Evolutionary conservation across 768 basidiomycete genomes (phyloP), one percentile per base, ranked within the genome.

Genomic region (Boletus sp.): DNA sequence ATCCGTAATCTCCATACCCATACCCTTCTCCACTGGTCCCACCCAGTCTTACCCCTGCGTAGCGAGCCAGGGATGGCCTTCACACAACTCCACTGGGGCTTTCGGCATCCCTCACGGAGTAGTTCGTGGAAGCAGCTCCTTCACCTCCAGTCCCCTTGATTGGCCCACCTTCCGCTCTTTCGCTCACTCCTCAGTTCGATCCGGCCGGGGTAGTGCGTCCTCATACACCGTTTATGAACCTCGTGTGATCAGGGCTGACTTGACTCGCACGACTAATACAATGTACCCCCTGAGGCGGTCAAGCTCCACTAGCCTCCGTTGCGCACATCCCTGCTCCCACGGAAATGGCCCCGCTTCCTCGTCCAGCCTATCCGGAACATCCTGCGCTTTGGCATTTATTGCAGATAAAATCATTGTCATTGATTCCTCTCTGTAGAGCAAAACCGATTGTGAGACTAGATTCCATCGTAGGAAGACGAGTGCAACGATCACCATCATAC

Each of bases 291-390:
- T 75, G n/a, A 80, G 82, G 40, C 74, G 79, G 27, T 58, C 75
- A 33, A 81, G 79, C 55, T 72, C 74, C 23, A 67, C 71, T 34
- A 66, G 74, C 43, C 52, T 61, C 69, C 41, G 62, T 68, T 23
- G 46, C 59, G 7, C 74, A 73, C 56, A 59, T 66, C 58, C 66
- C 64, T 55, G 47, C 55, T 57, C 69, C 56, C 64, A 64, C 55
- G 53, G 69, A 69, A 54, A 65, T 64, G 43, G 69, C 59, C 27
- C 65, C 74, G 34, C 91, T 86, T 69, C 74, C 81, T 44, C 81
- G 84, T 19, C 90, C 90, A 1, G 72, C 83, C 1, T 93, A 93
- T 69, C 78, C 93, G 51, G 87, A 89, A 40, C 78, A 88, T 68
- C 89, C 89, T 2, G 81, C 87, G 1, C 72, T 93, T 52, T 83